These are phyloP conservation scores for Cytospora chrysosperma DNA, from an alignment of 2,329 filamentous ascomycete genomes.

Conservation along the genomic window DNA sequence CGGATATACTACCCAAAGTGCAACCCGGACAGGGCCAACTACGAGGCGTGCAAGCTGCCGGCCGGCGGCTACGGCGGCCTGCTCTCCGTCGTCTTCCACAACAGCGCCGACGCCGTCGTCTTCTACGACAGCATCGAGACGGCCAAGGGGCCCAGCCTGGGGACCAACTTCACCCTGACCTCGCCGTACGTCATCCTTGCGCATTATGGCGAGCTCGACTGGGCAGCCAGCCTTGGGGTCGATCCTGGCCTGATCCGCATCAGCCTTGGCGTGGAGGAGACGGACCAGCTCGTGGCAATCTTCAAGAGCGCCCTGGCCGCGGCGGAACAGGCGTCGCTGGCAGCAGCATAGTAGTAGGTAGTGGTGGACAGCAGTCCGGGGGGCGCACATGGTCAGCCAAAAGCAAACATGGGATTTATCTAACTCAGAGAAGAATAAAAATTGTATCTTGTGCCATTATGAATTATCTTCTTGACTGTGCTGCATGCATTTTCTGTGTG, in stretches of 20 bases:
- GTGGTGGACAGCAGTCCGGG: not conserved
- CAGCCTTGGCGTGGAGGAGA: conserved; percentile 86
- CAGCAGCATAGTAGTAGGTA: not conserved
- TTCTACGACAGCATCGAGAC: conserved; percentile 88
- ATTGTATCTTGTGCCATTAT: not conserved
- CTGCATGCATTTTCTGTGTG: conserved; percentile 20
- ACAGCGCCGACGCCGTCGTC: conserved; percentile 65
- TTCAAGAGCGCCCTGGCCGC: conserved; percentile 71
- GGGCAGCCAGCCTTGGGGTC: conserved; percentile 80
- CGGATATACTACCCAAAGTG: conserved; percentile 84
- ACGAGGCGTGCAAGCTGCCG: conserved; percentile 73
- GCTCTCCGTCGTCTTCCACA: conserved; percentile 78
- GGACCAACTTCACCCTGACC: conserved; percentile 93
- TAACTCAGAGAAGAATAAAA: not conserved
- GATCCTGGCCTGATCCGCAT: conserved; percentile 78
- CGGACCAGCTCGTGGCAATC: conserved; percentile 58
- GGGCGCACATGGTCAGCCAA: not conserved
- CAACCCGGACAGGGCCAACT: conserved; percentile 66
- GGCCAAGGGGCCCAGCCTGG: conserved; percentile 89
- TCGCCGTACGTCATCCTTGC: conserved; percentile 90
- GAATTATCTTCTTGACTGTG: not conserved
- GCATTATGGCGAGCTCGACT: conserved; percentile 89
- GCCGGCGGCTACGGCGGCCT: conserved; percentile 86
- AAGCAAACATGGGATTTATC: too few species aligned
- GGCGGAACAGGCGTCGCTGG: conserved; percentile 36